Base-by-base conservation (phyloP, 2,329 filamentous ascomycete genomes). In the Aspergillus terreus region DNA sequence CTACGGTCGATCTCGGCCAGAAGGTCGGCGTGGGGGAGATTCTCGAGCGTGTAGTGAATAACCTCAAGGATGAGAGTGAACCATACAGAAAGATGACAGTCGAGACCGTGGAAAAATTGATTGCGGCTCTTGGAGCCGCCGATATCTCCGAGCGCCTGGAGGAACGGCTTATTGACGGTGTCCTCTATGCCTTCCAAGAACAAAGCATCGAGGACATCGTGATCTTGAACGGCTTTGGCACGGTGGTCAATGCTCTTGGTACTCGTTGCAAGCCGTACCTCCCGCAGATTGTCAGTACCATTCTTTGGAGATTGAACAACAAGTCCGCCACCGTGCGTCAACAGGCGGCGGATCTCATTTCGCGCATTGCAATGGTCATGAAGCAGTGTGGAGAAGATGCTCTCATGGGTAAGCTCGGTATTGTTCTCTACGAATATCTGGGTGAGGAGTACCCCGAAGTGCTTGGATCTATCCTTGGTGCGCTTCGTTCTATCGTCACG, bases 41-140 rank as follows among this genome's bases (percentile, higher is more conserved):
- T 53, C 80, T 97, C 4, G 90, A 96, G 71, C 82, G 92, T 44
- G 88, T 97, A 52, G 94, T 97, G 47, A 88, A 85, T 74, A 96
- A 99, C 68, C 82, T 99, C 60, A 99, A 99, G 73, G 94, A 99
- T 66, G 94, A 99, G 72, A 96, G 89, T 70, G 94, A 99, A 69
- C 87, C 92, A 1, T 99, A 99, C 73, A 86, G 94, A 46, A 97
- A 97, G 79, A 99, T 99, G 94, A 96, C 94, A 0, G 88, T 99
- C 32, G 94, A 99, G 77, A 97, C 94, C 0, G 85, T 97, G 7
- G 94, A 99, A 75, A 99, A 97, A 75, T 85, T 97, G 44, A 88
- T 99, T 63, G 91, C 92, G 14, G 90, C 90, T 50, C 80, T 97
- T 49, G 94, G 94, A 50, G 92, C 92, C 6, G 92, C 94, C 33